Evolutionary conservation across 225 moss, liverwort and hornwort genomes (phyloP).

Genomic region (Polytrichum formosum): DNA sequence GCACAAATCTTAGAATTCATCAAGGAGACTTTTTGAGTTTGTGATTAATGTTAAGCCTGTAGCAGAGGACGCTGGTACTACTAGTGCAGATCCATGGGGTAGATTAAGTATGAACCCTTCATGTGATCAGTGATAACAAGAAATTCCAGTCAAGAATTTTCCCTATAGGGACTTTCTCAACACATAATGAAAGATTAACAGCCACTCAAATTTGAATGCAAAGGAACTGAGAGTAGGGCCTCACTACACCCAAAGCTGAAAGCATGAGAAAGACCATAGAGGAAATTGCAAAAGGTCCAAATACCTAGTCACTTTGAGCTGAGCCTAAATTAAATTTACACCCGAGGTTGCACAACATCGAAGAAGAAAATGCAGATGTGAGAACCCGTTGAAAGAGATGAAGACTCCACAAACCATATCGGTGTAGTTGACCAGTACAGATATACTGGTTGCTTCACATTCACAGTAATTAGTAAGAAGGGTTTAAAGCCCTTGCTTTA

Average conservation of each 20-base stretch:
- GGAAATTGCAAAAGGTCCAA: too few relatives aligned
- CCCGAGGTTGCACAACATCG: too few relatives aligned
- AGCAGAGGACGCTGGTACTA: neutral
- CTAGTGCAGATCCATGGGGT: neutral
- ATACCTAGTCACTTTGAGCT: too few relatives aligned
- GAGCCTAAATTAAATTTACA: too few relatives aligned
- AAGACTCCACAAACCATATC: too few relatives aligned
- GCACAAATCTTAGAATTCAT: neutral
- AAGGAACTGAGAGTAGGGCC: neutral
- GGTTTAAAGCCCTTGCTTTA: too few relatives aligned
- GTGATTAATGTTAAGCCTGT: neutral
- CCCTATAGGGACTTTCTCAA: neutral
- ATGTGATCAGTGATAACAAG: neutral
- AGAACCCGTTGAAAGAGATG: too few relatives aligned
- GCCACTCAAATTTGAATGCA: too few relatives aligned
- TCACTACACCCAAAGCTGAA: neutral
- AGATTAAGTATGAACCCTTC: neutral
- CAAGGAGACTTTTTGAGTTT: neutral
- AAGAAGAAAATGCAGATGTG: too few relatives aligned
- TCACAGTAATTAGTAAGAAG: too few relatives aligned
- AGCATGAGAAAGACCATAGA: neutral
- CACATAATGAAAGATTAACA: neutral
- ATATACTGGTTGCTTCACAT: too few relatives aligned
- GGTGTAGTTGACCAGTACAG: too few relatives aligned
- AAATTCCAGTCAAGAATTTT: neutral